phyloP scores from a whole-genome alignment of 2,329 filamentous ascomycete genomes.

The Aspergillus tamarii region DNA sequence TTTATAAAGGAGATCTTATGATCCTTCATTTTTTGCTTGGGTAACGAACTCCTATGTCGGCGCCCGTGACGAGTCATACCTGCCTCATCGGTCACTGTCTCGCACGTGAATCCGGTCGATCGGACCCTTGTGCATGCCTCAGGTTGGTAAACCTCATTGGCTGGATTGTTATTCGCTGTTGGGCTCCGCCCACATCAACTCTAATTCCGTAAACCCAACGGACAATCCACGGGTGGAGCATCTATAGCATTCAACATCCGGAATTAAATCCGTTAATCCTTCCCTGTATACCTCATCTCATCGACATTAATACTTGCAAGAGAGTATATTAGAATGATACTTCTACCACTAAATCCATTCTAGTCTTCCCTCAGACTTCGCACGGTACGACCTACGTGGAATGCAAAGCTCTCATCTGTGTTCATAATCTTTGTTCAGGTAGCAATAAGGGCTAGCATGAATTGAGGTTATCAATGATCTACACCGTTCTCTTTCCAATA shows the following conservation, averaged over 20 bases:
- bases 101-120: background rate
- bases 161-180: background rate
- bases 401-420: background rate
- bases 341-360: too few relatives aligned
- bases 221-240: background rate
- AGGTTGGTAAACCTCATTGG: background rate
- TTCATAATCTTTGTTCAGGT: background rate
- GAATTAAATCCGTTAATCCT: background rate
- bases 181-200: background rate
- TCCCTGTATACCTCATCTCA: background rate
- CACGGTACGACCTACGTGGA: background rate
- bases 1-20: background rate
- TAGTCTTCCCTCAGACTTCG: background rate
- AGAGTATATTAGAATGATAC: too few relatives aligned
- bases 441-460: background rate
- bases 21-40: background rate
- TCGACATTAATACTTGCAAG: too few relatives aligned
- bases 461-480: background rate
- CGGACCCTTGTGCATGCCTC: background rate
- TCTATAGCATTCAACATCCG: background rate
- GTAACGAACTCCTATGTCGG: constrained; percentile 1
- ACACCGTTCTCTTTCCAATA: background rate
- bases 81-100: background rate
- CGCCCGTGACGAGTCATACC: constrained; percentile 2
- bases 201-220: background rate